phyloP scores from a whole-genome alignment of 352 stramenopile species.

The Phytophthora quininea region DNA sequence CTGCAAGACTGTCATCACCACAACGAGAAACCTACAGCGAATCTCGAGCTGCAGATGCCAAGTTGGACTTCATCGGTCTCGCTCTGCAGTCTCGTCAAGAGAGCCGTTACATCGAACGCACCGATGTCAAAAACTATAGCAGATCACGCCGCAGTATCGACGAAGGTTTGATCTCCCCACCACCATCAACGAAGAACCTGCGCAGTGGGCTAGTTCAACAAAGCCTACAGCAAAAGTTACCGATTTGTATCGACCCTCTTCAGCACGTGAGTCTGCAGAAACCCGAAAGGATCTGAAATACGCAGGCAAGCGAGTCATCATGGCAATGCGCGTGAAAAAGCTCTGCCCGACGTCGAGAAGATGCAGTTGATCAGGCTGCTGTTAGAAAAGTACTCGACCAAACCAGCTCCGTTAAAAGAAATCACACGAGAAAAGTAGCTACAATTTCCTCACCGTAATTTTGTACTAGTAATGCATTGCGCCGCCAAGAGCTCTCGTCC shows the following conservation, averaged over 20 bases:
- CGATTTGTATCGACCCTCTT: not conserved
- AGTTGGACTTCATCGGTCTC: conserved; percentile 15
- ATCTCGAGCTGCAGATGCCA: not conserved
- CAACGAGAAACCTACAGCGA: conserved; percentile 8
- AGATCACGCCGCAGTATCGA: conserved; percentile 30
- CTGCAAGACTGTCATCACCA: conserved; percentile 8
- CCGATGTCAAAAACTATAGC: conserved; percentile 20
- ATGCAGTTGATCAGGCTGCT: conserved; percentile 63
- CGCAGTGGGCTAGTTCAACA: conserved; percentile 15
- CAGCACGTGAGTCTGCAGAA: not conserved
- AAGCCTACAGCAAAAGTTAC: not conserved
- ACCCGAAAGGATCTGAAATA: conserved; percentile 50
- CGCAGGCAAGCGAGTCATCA: conserved; percentile 73
- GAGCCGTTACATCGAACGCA: conserved; percentile 14
- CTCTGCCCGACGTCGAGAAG: conserved; percentile 54
- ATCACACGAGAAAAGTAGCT: too few species aligned
- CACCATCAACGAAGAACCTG: conserved; percentile 1
- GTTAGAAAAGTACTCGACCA: conserved; percentile 37
- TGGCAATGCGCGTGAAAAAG: conserved; percentile 64
- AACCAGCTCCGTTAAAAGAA: not conserved
- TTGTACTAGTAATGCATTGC: too few species aligned
- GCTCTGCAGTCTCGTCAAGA: conserved; percentile 7
- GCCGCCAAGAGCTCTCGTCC: not conserved
- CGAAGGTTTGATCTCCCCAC: conserved; percentile 16
- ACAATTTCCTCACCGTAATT: too few species aligned